These are phyloP conservation scores for Lupinus albus DNA, from an alignment of 306 rosid genomes.

Conservation along the genomic window DNA sequence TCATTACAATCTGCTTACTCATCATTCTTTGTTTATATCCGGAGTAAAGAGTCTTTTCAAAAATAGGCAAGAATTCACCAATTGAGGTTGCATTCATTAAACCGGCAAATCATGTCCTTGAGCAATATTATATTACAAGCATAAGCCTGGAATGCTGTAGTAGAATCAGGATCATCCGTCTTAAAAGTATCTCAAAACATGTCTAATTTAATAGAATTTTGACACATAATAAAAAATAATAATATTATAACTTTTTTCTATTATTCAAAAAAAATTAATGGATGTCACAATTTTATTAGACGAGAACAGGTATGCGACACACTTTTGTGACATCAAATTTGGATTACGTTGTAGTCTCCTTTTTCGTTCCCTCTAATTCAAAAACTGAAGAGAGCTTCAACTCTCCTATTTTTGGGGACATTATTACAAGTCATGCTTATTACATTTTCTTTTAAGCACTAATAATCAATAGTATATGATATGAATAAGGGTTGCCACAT, in stretches of 20 bases:
- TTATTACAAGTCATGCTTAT: slow-evolving; percentile 28
- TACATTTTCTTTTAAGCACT: slow-evolving; percentile 33
- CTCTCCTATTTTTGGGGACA: slow-evolving; percentile 49
- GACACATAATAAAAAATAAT: no score
- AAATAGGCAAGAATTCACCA: slow-evolving; percentile 29
- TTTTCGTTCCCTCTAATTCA: slow-evolving; percentile 8
- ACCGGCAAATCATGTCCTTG: slow-evolving; percentile 21
- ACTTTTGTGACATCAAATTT: no score
- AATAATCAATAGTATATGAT: slow-evolving; percentile 2
- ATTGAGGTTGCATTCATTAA: slow-evolving; percentile 8
- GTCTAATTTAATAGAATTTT: no score
- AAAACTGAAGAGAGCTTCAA: not conserved
- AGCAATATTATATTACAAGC: not conserved
- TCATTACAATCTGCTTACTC: slow-evolving; percentile 42
- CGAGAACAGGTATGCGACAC: no score
- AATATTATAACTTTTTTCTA: no score
- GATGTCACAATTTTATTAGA: no score
- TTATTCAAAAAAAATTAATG: no score
- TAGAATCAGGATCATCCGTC: no score
- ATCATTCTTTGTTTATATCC: slow-evolving; percentile 41
- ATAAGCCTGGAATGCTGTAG: slow-evolving; percentile 31
- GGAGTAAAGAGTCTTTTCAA: not conserved
- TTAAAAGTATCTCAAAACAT: no score
- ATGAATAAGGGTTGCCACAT: no score
- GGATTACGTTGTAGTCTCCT: slow-evolving; percentile 39